Evolutionary conservation across 78 protist species (phyloP).

Genomic region (Dictyostelium intermedium): DNA sequence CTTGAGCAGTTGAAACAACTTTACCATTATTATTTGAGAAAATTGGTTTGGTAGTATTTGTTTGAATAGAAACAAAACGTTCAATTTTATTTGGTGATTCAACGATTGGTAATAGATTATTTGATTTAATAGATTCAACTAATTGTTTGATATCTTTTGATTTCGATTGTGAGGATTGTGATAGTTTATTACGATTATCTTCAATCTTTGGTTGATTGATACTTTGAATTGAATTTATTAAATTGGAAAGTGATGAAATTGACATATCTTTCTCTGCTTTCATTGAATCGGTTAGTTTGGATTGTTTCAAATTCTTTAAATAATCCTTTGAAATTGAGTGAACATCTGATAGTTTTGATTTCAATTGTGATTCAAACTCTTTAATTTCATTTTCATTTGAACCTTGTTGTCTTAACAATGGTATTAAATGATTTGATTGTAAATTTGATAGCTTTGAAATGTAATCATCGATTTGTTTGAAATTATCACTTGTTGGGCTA

Average conservation of each 20-base stretch:
- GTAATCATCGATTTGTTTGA: background rate
- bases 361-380: background rate
- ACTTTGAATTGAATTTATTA: background rate
- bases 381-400: background rate
- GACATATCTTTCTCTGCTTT: background rate
- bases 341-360: background rate
- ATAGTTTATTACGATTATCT: background rate
- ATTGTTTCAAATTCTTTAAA: background rate
- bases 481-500: background rate
- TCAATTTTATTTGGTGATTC: constrained; percentile 38
- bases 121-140: constrained; percentile 16
- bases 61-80: constrained; percentile 52
- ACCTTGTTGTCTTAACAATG: background rate
- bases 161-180: background rate
- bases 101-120: constrained; percentile 25
- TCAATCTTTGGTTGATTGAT: background rate
- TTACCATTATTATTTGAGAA: background rate
- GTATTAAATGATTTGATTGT: background rate
- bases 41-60: background rate
- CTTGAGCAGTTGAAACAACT: background rate
- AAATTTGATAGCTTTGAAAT: background rate
- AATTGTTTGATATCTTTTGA: background rate
- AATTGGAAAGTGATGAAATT: background rate
- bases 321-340: background rate
- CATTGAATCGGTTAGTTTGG: background rate